phyloP scores from a whole-genome alignment of 371 early-diverging fungal genomes.

The Conidiobolus incongruus region DNA sequence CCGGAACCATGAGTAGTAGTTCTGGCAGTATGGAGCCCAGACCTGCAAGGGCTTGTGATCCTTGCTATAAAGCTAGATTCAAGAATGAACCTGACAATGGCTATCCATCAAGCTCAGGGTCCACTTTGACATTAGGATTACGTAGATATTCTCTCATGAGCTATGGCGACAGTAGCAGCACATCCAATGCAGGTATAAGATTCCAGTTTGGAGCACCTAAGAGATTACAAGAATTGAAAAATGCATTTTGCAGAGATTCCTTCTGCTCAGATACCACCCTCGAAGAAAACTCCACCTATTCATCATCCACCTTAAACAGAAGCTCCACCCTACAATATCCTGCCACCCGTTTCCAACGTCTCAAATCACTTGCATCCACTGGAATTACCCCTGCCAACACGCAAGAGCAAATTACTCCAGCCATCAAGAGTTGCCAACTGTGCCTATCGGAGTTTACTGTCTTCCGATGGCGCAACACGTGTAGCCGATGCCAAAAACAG shows the following conservation, averaged over 20 bases:
- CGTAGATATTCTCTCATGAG: neutral
- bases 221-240: conserved; percentile 1
- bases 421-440: conserved; percentile 5
- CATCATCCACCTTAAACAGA: neutral
- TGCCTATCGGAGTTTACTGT: conserved; percentile 8
- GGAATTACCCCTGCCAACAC: neutral
- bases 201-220: conserved; percentile 3
- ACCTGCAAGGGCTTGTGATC: conserved; percentile 9
- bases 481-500: neutral
- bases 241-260: conserved; percentile 2
- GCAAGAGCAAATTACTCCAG: neutral
- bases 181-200: neutral
- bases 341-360: neutral
- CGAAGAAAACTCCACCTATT: neutral
- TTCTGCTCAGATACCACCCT: neutral
- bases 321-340: no score
- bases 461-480: conserved; percentile 7
- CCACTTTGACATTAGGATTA: neutral
- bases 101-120: conserved; percentile 1
- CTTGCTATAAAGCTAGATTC: conserved; percentile 8
- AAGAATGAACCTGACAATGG: conserved; percentile 6
- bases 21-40: conserved; percentile 4
- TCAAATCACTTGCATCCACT: neutral
- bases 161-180: neutral
- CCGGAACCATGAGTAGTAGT: neutral